A percentile compares a stretch with the other conserved stretches of the same genome.
These are phyloP conservation scores for Darksidea phi DNA, from an alignment of 495 filamentous ascomycete species.

Conservation along the genomic window DNA sequence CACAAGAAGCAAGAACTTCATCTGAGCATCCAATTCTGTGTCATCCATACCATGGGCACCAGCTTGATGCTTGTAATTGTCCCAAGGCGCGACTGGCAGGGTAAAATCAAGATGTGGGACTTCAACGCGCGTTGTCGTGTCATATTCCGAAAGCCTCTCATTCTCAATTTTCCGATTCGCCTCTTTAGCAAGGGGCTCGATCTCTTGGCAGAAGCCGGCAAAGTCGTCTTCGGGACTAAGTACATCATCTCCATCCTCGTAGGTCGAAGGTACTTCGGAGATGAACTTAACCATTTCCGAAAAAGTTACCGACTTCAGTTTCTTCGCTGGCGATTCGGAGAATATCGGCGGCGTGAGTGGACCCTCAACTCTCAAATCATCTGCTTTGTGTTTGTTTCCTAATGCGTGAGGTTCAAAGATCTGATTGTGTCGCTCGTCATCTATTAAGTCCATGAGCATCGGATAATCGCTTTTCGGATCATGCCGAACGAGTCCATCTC, in stretches of 20 bases:
- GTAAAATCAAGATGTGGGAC: conserved; percentile 64
- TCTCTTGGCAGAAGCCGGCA: conserved; percentile 46
- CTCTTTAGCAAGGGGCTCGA: conserved; percentile 50
- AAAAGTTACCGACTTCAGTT: conserved; percentile 44
- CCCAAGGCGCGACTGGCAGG: conserved; percentile 57
- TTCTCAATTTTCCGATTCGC: conserved; percentile 54
- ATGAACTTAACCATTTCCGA: conserved; percentile 40
- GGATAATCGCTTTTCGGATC: conserved; percentile 34
- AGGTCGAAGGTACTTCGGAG: conserved; percentile 33
- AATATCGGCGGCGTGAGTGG: conserved; percentile 43
- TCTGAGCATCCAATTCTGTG: conserved; percentile 34
- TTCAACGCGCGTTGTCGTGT: conserved; percentile 55
- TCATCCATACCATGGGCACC: neutral
- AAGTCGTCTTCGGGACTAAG: conserved; percentile 37
- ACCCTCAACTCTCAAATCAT: conserved; percentile 48
- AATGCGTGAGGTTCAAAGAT: conserved; percentile 36
- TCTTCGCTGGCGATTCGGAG: conserved; percentile 35
- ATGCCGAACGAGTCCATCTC: conserved; percentile 38
- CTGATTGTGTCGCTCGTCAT: conserved; percentile 15
- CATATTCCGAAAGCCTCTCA: conserved; percentile 60
- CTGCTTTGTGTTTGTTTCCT: conserved; percentile 33
- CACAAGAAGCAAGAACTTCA: conserved; percentile 27
- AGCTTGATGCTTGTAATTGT: conserved; percentile 20
- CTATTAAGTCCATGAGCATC: conserved; percentile 24
- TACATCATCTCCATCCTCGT: conserved; percentile 30